Evolutionary conservation across 2,329 filamentous ascomycete genomes (phyloP).

Genomic region (Zymoseptoria pseudotritici): DNA sequence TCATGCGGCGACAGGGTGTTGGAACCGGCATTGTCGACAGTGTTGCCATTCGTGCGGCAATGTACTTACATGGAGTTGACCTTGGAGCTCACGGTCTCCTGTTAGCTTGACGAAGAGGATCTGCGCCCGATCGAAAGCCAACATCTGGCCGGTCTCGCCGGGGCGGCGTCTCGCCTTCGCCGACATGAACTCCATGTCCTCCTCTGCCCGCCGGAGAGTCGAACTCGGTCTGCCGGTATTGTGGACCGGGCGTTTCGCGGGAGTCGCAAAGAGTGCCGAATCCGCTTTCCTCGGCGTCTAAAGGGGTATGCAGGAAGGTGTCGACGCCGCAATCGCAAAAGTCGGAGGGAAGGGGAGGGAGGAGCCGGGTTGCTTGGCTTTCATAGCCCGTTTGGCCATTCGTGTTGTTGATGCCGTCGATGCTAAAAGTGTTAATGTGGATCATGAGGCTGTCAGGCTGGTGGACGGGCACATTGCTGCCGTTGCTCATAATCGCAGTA

Average conservation of each 20-base stretch:
- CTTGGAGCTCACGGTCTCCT: too few species aligned
- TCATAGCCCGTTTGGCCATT: not conserved
- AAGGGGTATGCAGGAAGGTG: not conserved
- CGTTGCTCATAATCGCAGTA: too few species aligned
- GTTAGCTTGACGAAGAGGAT: too few species aligned
- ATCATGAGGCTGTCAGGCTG: too few species aligned
- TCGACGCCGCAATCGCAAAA: not conserved
- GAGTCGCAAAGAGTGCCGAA: not conserved
- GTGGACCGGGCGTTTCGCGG: not conserved
- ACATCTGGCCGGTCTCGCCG: not conserved
- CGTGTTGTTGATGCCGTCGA: too few species aligned
- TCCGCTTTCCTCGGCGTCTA: not conserved
- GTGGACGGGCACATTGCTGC: too few species aligned
- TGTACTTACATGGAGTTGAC: too few species aligned
- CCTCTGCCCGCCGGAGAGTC: not conserved
- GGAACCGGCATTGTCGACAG: too few species aligned
- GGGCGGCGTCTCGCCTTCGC: not conserved
- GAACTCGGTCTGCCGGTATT: not conserved
- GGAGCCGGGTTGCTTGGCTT: not conserved
- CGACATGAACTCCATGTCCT: not conserved
- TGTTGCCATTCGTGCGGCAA: too few species aligned
- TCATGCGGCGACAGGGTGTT: too few species aligned
- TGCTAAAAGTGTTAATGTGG: too few species aligned
- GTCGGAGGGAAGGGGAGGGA: not conserved
- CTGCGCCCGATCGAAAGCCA: not conserved